Evolutionary conservation across 176 grass and related monocot genomes (phyloP), one percentile per base, ranked within the genome.

Genomic region (Oryza australiensis): DNA sequence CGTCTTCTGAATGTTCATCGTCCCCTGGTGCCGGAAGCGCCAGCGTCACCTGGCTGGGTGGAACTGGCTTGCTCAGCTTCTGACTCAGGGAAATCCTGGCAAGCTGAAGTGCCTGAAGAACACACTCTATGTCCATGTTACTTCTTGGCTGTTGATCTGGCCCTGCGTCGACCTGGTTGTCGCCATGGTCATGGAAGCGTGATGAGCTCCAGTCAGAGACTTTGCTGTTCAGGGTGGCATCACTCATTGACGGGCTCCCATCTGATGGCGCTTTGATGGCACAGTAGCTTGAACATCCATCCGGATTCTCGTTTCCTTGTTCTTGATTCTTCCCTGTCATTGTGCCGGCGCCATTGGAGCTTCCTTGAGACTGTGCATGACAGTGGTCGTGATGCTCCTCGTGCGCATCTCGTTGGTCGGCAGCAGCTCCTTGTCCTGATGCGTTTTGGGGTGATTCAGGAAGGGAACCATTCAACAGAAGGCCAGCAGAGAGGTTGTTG

Each of bases 81-180:
- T 88, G 75, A 16, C 78, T 84, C 30, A 99, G 82, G 0, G 91
- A 93, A 12, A 95, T 86, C 82, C 90, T 91, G 43, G 96, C 96
- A 16, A 57, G 80, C 32, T 82, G 89, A 68, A 99, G 83, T 7
- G 93, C 88, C 82, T 99, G 82, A 26, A 99, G 79, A 30, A 99
- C 89, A 48, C 79, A 62, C 59, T 75, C 90, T 62, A 95, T 71
- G 1, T 81, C 81, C 0, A 71, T 22, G 1, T 55, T 84, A 43
- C 26, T 69, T 43, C 42, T 70, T 53, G 86, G 48, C 64, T 68
- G 73, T 64, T 37, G 78, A 74, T 78, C 57, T 14, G 86, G 16
- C 64, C 34, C 80, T 18, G 69, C 15, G 18, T 57, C 84, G 1
- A 84, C 66, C 23, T 83, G 70, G 69, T 77, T 76, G 81, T 93